Conservation (phyloP, 1,284 basidiomycete genomes). For the Trichosporon faecale region DNA sequence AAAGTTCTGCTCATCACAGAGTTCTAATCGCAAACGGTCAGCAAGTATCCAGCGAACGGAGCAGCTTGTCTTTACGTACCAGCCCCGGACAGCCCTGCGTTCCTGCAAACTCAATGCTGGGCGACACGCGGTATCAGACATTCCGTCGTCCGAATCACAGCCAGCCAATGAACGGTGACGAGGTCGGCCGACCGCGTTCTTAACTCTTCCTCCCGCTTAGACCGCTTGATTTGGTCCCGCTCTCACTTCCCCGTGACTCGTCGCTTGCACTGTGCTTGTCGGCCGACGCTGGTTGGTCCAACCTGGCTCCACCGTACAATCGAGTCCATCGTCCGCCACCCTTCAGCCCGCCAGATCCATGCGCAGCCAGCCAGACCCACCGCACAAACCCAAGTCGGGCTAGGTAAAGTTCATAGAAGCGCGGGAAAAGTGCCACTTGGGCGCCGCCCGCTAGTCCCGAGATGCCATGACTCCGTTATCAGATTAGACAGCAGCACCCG, state of each 20-base stretch:
- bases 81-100: background rate
- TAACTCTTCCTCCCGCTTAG: background rate
- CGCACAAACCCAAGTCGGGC: background rate
- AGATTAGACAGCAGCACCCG: slow-evolving; percentile 21
- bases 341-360: background rate
- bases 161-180: background rate
- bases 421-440: background rate
- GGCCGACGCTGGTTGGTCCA: background rate
- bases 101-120: background rate
- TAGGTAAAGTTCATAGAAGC: background rate
- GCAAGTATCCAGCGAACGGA: background rate
- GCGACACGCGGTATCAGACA: background rate
- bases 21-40: too few species aligned
- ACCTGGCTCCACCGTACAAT: background rate
- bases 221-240: background rate
- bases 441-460: background rate
- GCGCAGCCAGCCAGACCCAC: background rate
- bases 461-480: slow-evolving; percentile 15
- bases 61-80: background rate
- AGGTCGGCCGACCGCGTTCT: background rate
- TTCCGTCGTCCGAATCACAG: background rate
- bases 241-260: background rate
- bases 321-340: background rate
- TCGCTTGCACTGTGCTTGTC: background rate
- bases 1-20: background rate